Base-by-base conservation (phyloP, 768 basidiomycete species). In the Suillus ampliporus region DNA sequence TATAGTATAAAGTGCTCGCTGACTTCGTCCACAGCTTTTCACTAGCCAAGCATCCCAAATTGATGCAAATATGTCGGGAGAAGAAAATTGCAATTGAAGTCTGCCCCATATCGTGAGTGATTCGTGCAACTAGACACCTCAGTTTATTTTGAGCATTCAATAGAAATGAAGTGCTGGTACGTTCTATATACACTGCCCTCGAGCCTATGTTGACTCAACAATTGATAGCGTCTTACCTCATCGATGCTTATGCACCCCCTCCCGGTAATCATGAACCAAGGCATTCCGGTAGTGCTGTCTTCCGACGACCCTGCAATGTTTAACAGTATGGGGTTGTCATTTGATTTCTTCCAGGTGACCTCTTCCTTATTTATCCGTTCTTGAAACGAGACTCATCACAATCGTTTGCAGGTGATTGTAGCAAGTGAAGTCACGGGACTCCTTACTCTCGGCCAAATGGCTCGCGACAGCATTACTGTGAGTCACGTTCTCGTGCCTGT, bases 191-290 rank as follows among this genome's bases (percentile, higher is more conserved):
- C 47, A 50, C 15, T 38, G 21, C 34, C 15, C 21, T 13, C 41
- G 60, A 26, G 46, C 46, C 38, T 28, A 23, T 37, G 14, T 43
- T 44, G 41, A 28, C 40, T 56, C 21, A 46, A 35, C 58, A 34
- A 54, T n/a, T 21, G 14, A 34, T 65, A 89, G 89, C 85, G 90
- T 13, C 77, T 90, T 60, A 89, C 89, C 11, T 86, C 89, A 9
- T 90, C 89, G 17, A 91, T 92, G 85, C 86, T 86, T 5, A 86
- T 85, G 81, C 90, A 91, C 69, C 89, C 89, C 2, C 79, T 92
- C 34, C 88, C 89, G 2, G 78, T 82, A 10, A 67, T 90, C 51
- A 72, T 92, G 60, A 91, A 89, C 74, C 81, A 90, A 65, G 89
- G 89, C 0, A 80, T 92, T 5, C 86, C 88, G 0, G 86, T 92